Conservation (phyloP, 2,329 filamentous ascomycete genomes). For the Stachybotrys chlorohalonatus region DNA sequence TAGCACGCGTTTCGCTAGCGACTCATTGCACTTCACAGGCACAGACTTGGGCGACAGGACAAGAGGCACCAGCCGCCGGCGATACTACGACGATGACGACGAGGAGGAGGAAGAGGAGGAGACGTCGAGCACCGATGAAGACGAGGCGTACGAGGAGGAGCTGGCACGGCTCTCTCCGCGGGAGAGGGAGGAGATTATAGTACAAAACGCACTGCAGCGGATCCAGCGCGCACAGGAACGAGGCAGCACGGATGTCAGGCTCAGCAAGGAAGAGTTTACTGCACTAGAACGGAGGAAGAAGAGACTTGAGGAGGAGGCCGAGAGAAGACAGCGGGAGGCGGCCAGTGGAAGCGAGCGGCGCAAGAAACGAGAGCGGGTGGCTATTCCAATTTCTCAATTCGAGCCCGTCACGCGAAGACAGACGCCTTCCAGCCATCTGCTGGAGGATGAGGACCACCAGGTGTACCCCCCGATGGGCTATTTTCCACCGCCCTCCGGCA, state of each 20-base stretch:
- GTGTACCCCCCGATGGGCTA: conserved; percentile 40
- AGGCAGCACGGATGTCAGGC: conserved; percentile 69
- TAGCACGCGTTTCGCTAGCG: conserved; percentile 45
- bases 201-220: conserved; percentile 69
- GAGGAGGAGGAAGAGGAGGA: conserved; percentile 23
- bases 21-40: conserved; percentile 52
- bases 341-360: conserved; percentile 23
- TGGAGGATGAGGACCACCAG: conserved; percentile 22
- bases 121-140: conserved; percentile 15
- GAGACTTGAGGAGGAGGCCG: conserved; percentile 42
- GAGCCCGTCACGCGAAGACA: conserved; percentile 29
- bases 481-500: conserved; percentile 36
- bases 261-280: conserved; percentile 71
- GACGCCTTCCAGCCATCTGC: conserved; percentile 26
- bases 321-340: conserved; percentile 14
- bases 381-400: conserved; percentile 44
- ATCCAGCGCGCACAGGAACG: conserved; percentile 70
- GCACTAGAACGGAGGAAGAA: conserved; percentile 64
- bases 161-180: conserved; percentile 47
- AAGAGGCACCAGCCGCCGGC: conserved; percentile 26
- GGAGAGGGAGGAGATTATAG: conserved; percentile 65
- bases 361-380: conserved; percentile 36
- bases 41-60: conserved; percentile 41
- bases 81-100: conserved; percentile 21
- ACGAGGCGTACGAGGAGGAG: conserved; percentile 35